Evolutionary conservation across 1,139 yeast species (phyloP).

Genomic region (Suhomyces bribrorum): DNA sequence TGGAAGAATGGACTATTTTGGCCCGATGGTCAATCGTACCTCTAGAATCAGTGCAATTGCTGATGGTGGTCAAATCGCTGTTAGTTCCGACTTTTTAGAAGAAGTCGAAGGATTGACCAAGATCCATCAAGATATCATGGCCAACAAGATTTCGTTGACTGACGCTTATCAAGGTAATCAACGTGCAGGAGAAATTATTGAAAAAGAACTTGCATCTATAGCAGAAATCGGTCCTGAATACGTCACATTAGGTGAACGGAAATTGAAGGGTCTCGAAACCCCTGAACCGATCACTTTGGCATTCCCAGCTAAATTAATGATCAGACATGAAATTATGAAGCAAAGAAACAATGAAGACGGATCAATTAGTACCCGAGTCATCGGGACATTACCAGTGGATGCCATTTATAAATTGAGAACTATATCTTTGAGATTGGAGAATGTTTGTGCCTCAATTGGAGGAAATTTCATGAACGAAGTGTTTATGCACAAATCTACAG

Average conservation of each 20-base stretch:
- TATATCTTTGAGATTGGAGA: conserved; percentile 51
- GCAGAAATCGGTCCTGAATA: conserved; percentile 72
- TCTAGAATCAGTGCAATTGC: conserved; percentile 93
- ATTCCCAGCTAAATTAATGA: conserved; percentile 65
- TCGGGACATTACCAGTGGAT: conserved; percentile 47
- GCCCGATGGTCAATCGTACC: conserved; percentile 97
- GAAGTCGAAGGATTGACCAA: conserved; percentile 64
- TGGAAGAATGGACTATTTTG: conserved; percentile 96
- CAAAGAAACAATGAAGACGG: conserved; percentile 25
- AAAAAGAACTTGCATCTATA: conserved; percentile 64
- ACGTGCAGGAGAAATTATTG: conserved; percentile 63
- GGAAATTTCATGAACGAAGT: conserved; percentile 26
- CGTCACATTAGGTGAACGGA: conserved; percentile 78
- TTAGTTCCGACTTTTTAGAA: conserved; percentile 76
- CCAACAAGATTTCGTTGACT: conserved; percentile 38
- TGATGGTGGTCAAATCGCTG: conserved; percentile 95
- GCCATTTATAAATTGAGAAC: conserved; percentile 49
- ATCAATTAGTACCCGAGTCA: conserved; percentile 25
- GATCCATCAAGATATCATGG: conserved; percentile 50
- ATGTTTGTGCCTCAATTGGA: conserved; percentile 42
- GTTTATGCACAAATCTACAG: conserved; percentile 30
- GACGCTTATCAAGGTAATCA: conserved; percentile 67
- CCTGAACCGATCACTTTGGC: conserved; percentile 84
- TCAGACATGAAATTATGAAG: conserved; percentile 53
- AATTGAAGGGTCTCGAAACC: conserved; percentile 90